Evolutionary conservation across 2,329 filamentous ascomycete genomes (phyloP).

Genomic region (Chaetomium sp.): DNA sequence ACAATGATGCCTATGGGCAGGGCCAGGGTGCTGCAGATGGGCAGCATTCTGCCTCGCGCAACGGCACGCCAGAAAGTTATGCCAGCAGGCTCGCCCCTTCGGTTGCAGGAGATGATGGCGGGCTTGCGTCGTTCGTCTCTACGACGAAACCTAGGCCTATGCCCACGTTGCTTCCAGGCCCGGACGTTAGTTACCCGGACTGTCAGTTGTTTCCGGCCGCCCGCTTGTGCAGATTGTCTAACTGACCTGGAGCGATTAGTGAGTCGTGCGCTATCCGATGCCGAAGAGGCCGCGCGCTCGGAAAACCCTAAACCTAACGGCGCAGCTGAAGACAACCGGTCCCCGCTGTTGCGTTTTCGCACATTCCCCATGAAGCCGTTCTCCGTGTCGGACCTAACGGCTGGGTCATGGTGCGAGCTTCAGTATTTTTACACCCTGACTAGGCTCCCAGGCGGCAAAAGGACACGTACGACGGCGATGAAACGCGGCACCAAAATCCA

Average conservation of each 20-base stretch:
- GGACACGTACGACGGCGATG: conserved; percentile 80
- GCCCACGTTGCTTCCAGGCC: conserved; percentile 19
- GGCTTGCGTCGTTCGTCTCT: conserved; percentile 26
- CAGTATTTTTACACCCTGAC: conserved; percentile 89
- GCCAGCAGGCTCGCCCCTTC: conserved; percentile 19
- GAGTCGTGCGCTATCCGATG: conserved; percentile 47
- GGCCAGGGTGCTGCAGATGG: conserved; percentile 10
- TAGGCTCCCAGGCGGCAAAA: conserved; percentile 69
- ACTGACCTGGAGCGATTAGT: conserved; percentile 67
- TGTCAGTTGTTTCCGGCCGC: conserved; percentile 45
- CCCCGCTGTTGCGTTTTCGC: conserved; percentile 77
- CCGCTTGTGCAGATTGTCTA: conserved; percentile 47
- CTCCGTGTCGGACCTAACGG: conserved; percentile 84
- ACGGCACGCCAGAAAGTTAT: background rate
- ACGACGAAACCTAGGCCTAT: conserved; percentile 24
- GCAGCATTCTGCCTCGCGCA: background rate
- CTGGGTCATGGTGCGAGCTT: conserved; percentile 93
- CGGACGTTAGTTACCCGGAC: conserved; percentile 50
- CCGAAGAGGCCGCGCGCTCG: conserved; percentile 24
- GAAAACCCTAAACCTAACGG: background rate
- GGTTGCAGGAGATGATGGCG: conserved; percentile 15
- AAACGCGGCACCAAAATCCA: conserved; percentile 78
- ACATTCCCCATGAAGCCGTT: conserved; percentile 75
- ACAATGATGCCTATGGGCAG: conserved; percentile 8
- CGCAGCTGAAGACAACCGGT: conserved; percentile 38